These are phyloP conservation scores for Blastomyces gilchristii DNA, from an alignment of 2,329 filamentous ascomycete genomes.

Conservation along the genomic window DNA sequence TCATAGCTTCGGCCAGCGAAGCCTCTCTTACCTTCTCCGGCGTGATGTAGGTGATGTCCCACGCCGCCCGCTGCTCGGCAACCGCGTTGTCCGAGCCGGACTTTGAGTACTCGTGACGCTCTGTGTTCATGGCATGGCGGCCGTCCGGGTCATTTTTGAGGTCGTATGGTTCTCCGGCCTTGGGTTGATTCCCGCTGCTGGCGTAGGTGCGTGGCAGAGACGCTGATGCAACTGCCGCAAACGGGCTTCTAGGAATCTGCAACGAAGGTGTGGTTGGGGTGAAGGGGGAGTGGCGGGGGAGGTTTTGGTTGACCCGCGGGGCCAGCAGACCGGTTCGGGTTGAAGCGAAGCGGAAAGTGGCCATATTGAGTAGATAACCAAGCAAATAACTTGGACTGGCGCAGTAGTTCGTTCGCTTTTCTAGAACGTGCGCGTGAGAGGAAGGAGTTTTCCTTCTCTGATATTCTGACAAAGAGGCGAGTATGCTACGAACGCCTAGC, in stretches of 20 bases:
- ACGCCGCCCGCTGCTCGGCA: slow-evolving; percentile 52
- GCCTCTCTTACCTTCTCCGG: slow-evolving; percentile 48
- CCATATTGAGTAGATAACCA: background rate
- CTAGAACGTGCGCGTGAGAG: background rate
- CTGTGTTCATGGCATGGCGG: slow-evolving; percentile 54
- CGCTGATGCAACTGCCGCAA: background rate
- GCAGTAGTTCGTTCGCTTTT: background rate
- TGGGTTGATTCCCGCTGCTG: background rate
- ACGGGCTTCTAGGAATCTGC: background rate
- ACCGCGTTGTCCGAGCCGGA: slow-evolving; percentile 55
- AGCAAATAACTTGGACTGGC: background rate
- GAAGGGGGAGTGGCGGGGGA: background rate
- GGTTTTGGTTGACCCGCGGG: background rate
- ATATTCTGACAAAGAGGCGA: background rate
- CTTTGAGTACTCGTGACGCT: slow-evolving; percentile 56
- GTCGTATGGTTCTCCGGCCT: background rate
- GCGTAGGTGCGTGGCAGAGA: background rate
- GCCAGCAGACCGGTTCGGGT: background rate
- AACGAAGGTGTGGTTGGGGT: background rate
- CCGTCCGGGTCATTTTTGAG: slow-evolving; percentile 25
- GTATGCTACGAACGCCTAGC: background rate
- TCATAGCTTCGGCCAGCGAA: slow-evolving; percentile 31
- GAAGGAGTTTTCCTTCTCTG: background rate
- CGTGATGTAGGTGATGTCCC: slow-evolving; percentile 55
- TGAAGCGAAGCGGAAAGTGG: background rate